Evolutionary conservation across 2,329 filamentous ascomycete genomes (phyloP).

Genomic region (Stagonosporopsis chrysanthemi): DNA sequence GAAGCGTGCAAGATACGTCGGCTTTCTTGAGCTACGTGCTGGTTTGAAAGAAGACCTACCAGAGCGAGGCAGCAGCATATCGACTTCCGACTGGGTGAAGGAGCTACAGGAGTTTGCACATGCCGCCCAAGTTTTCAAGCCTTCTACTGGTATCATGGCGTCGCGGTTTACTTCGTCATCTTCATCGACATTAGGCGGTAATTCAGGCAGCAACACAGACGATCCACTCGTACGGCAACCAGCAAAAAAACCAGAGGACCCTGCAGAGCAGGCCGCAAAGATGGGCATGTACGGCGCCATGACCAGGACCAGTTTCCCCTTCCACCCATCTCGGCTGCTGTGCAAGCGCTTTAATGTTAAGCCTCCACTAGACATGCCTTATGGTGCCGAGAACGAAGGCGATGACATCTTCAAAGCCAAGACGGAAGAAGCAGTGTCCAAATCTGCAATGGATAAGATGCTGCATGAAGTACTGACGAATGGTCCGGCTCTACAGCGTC

Average conservation of each 20-base stretch:
- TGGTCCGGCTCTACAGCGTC: constrained; percentile 39
- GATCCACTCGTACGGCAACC: constrained; percentile 56
- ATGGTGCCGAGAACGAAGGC: constrained; percentile 57
- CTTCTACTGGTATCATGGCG: constrained; percentile 91
- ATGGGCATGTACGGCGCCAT: constrained; percentile 92
- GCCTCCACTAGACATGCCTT: constrained; percentile 71
- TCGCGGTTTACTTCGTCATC: constrained; percentile 79
- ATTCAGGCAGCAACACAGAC: constrained; percentile 30
- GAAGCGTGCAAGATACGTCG: constrained; percentile 81
- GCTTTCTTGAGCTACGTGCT: constrained; percentile 80
- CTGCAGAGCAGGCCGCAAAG: constrained; percentile 84
- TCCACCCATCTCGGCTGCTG: constrained; percentile 82
- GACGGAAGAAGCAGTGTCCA: constrained; percentile 59
- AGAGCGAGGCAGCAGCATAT: constrained; percentile 59
- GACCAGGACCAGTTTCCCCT: constrained; percentile 75
- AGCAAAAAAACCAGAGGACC: constrained; percentile 70
- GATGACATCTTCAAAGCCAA: constrained; percentile 33
- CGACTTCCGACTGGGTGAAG: constrained; percentile 76
- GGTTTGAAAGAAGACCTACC: constrained; percentile 66
- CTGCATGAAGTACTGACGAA: constrained; percentile 40
- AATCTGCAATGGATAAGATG: constrained; percentile 58
- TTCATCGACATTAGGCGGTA: constrained; percentile 43
- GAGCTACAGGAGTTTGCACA: constrained; percentile 82
- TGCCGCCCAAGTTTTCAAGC: constrained; percentile 83
- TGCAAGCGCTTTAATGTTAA: constrained; percentile 95